Evolutionary conservation across 176 grass and related monocot genomes (phyloP), one percentile per base, ranked within the genome.

Genomic region (Carex cristatella): DNA sequence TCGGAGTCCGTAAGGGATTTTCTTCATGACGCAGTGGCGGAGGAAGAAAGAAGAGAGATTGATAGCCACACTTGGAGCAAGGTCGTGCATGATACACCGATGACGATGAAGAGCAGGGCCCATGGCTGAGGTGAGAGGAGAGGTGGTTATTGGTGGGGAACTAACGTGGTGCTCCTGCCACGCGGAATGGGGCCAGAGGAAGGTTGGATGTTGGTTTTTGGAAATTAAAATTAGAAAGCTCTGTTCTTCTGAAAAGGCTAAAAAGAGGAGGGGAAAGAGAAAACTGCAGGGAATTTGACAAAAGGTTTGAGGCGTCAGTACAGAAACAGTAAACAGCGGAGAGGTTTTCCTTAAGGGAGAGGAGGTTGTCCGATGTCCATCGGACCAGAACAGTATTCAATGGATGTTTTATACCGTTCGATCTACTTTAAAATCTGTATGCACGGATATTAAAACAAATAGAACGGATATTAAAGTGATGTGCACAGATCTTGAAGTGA

Each of bases 1-100:
- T 70, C 89, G 40, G 84, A 82, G 59, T 89, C 86, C 56, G 86
- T 94, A 76, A 76, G 69, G 8, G 69, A 23, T 80, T 97, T 97
- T 89, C 79, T 94, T 13, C 65, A 8, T 58, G 59, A 59, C 61
- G 79, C 56, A 5, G 82, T 2, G 16, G 67, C 15, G 33, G 48
- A 65, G 11, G 81, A 68, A 53, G 61, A 30, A 68, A 55, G 62
- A 51, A 67, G 12, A 30, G 62, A 68, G 42, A 83, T 68, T 32
- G 44, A 30, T 83, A 63, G 61, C 16, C 15, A 31, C 60, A 18
- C 62, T 11, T 83, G 81, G 62, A 55, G 81, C 61, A 83, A 2
- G 10, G 37, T 2, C 9, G 61, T 66, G 42, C 80, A 46, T 18
- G 63, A 69, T 85, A 38, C 44, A 35, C 60, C 71, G 28, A 42